A percentile compares a stretch with the other conserved stretches of the same genome.
Evolutionary conservation across 2,329 filamentous ascomycete genomes (phyloP).

Genomic region (Ascochyta fabae): DNA sequence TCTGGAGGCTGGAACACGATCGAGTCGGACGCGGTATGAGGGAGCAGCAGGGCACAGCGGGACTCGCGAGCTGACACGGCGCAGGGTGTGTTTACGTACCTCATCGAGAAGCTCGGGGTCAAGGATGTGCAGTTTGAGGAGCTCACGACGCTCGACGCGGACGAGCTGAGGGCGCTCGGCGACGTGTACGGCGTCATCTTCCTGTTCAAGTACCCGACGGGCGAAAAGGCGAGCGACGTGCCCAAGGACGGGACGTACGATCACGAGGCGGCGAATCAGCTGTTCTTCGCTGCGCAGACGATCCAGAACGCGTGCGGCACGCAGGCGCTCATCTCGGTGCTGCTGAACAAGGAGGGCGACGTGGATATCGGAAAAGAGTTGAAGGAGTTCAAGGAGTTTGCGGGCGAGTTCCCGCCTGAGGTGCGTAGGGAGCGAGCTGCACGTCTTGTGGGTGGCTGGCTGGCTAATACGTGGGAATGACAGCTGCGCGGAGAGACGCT

Average conservation of each 20-base stretch:
- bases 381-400: slow-evolving; percentile 84
- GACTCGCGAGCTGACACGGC: slow-evolving; percentile 8
- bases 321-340: slow-evolving; percentile 88
- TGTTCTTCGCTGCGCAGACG: slow-evolving; percentile 96
- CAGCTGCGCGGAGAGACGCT: slow-evolving; percentile 74
- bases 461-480: slow-evolving; percentile 9
- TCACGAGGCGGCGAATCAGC: slow-evolving; percentile 71
- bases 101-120: slow-evolving; percentile 90
- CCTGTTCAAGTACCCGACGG: slow-evolving; percentile 93
- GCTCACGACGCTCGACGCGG: slow-evolving; percentile 84
- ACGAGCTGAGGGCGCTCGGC: slow-evolving; percentile 69
- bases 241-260: slow-evolving; percentile 87
- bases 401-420: slow-evolving; percentile 75
- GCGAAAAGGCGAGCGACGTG: slow-evolving; percentile 66
- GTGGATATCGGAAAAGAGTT: slow-evolving; percentile 77
- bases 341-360: slow-evolving; percentile 79
- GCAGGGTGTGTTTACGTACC: slow-evolving; percentile 94
- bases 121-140: slow-evolving; percentile 97
- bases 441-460: not conserved
- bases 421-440: slow-evolving; percentile 35
- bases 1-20: slow-evolving; percentile 93
- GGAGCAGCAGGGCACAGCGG: not conserved
- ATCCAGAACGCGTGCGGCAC: slow-evolving; percentile 99
- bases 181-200: slow-evolving; percentile 92
- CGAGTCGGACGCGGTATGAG: slow-evolving; percentile 88